Percentiles rank a stretch among this genome's conserved stretches.
These are phyloP conservation scores for Brassica napus DNA, from an alignment of 345 rosid species.

Conservation along the genomic window Da-Ae NC_063450.1:3315001-3315500, in stretches of 20 bases:
- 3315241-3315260: slow-evolving; percentile 9
- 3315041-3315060: slow-evolving; percentile 60
- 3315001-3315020: slow-evolving; percentile 78
- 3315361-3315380: slow-evolving; percentile 99
- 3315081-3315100: slow-evolving; percentile 3
- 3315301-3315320: slow-evolving; percentile 12
- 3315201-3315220: slow-evolving; percentile 40
- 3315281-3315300: slow-evolving; percentile 1
- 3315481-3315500: slow-evolving; percentile 44
- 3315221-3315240: slow-evolving; percentile 6
- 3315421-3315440: slow-evolving; percentile 95
- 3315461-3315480: slow-evolving; percentile 27
- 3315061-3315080: slow-evolving; percentile 6
- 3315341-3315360: slow-evolving; percentile 92
- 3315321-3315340: slow-evolving; percentile 31
- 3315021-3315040: slow-evolving; percentile 87
- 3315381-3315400: slow-evolving; percentile 98
- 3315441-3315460: slow-evolving; percentile 46
- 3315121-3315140: slow-evolving; percentile 45
- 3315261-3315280: background rate
- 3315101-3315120: background rate
- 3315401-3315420: slow-evolving; percentile 93
- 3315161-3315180: slow-evolving; percentile 80
- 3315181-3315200: slow-evolving; percentile 96
- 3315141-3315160: slow-evolving; percentile 82